These are phyloP conservation scores for Entomortierella beljakovae DNA, from an alignment of 192 early-diverging fungal genomes.

Conservation along the genomic window DNA sequence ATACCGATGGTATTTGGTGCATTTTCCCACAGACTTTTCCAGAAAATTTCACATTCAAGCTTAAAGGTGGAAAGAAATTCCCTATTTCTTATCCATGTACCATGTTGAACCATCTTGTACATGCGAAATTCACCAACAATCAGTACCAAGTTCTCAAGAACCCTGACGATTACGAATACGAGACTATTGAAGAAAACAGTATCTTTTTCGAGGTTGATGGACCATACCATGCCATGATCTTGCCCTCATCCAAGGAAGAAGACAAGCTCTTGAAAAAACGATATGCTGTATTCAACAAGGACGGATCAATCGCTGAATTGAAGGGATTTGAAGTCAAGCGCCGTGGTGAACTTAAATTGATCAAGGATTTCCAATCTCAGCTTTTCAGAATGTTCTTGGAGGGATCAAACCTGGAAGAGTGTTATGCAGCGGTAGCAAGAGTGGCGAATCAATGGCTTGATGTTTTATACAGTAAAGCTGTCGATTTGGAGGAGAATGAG, in stretches of 20 bases:
- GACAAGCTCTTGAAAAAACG: slow-evolving; percentile 98
- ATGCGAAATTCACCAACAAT: slow-evolving; percentile 96
- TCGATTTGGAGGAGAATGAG: slow-evolving; percentile 84
- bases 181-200: slow-evolving; percentile 86
- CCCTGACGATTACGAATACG: slow-evolving; percentile 68
- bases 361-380: slow-evolving; percentile 97
- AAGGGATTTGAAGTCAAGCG: slow-evolving; percentile 99
- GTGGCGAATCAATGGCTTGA: slow-evolving; percentile 97
- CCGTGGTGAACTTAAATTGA: slow-evolving; percentile 96
- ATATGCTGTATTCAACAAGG: slow-evolving; percentile 97
- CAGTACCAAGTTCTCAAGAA: slow-evolving; percentile 92
- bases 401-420: slow-evolving; percentile 85
- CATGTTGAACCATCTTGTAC: slow-evolving; percentile 98
- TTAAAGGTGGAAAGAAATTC: slow-evolving; percentile 82
- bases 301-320: slow-evolving; percentile 94
- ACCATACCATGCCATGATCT: slow-evolving; percentile 97
- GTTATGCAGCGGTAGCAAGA: slow-evolving; percentile 89
- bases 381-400: slow-evolving; percentile 96
- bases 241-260: slow-evolving; percentile 94
- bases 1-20: slow-evolving; percentile 99
- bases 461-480: slow-evolving; percentile 87
- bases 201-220: slow-evolving; percentile 99
- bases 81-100: slow-evolving; percentile 97
- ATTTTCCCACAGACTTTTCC: slow-evolving; percentile 94
- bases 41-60: slow-evolving; percentile 89